Conservation (phyloP, 441 rosid species). For the Gossypium davidsonii region DNA sequence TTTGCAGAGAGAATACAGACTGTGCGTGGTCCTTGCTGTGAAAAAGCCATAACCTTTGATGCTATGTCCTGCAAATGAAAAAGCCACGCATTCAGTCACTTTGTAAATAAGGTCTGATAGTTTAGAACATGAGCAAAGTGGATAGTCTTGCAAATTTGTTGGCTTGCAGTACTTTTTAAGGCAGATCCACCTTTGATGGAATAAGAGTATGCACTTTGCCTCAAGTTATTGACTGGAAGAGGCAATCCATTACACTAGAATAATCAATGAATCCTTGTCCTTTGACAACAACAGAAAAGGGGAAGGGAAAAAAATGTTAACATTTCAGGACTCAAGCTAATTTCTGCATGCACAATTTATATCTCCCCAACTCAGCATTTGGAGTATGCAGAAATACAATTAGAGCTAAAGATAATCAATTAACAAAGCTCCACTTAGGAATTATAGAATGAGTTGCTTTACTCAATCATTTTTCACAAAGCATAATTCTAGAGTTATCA, state of each 20-base stretch:
- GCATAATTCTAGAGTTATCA: not conserved
- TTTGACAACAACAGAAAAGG: not conserved
- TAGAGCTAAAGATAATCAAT: not conserved
- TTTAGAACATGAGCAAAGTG: not conserved
- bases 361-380: slow-evolving; percentile 1
- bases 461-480: not conserved
- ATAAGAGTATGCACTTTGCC: not conserved
- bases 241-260: not conserved
- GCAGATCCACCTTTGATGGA: not conserved
- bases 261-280: not conserved
- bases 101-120: not conserved
- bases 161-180: not conserved
- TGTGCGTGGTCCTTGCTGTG: slow-evolving; percentile 87
- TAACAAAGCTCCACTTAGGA: not conserved
- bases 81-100: not conserved
- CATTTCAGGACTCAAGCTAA: not conserved
- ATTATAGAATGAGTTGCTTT: not conserved
- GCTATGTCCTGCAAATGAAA: slow-evolving; percentile 62
- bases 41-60: slow-evolving; percentile 61
- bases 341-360: not conserved
- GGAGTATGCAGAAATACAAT: not conserved
- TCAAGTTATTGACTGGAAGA: not conserved
- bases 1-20: slow-evolving; percentile 90
- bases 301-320: not conserved
- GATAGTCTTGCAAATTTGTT: not conserved